phyloP scores from a whole-genome alignment of 2,329 filamentous ascomycete species.

The Aspergillus fructus region DNA sequence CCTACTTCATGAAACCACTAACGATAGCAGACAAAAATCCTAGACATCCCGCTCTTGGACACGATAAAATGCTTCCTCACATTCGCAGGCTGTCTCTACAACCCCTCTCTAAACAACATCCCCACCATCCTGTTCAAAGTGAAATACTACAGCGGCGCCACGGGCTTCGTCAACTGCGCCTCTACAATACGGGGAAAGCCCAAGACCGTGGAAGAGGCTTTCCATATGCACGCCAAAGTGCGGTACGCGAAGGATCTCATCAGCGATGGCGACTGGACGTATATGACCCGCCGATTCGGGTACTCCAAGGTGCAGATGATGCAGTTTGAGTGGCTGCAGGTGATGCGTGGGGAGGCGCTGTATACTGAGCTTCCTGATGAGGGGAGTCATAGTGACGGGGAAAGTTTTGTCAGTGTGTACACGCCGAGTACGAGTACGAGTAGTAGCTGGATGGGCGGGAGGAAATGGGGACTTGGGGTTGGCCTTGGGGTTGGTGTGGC shows the following conservation, averaged over 20 bases:
- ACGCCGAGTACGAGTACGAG: no score
- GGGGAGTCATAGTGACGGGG: neutral
- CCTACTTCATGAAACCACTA: no score
- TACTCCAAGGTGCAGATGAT: neutral
- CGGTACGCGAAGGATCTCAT: neutral
- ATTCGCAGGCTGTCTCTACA: neutral
- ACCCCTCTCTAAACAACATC: neutral
- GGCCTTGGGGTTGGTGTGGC: neutral
- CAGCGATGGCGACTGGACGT: neutral
- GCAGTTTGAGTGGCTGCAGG: neutral
- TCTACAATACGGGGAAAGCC: neutral
- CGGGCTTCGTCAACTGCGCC: neutral
- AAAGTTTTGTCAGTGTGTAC: neutral
- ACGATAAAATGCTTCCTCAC: neutral
- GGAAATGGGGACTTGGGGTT: neutral
- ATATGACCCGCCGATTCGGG: neutral
- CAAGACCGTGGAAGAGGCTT: neutral
- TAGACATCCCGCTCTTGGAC: neutral
- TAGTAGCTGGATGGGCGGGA: neutral
- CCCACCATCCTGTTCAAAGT: neutral
- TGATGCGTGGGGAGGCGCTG: neutral
- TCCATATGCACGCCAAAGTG: neutral
- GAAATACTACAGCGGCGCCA: neutral
- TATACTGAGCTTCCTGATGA: neutral
- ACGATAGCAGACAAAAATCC: neutral